Evolutionary conservation across 2,329 filamentous ascomycete genomes (phyloP).

Genomic region (Beauveria caledonica): DNA sequence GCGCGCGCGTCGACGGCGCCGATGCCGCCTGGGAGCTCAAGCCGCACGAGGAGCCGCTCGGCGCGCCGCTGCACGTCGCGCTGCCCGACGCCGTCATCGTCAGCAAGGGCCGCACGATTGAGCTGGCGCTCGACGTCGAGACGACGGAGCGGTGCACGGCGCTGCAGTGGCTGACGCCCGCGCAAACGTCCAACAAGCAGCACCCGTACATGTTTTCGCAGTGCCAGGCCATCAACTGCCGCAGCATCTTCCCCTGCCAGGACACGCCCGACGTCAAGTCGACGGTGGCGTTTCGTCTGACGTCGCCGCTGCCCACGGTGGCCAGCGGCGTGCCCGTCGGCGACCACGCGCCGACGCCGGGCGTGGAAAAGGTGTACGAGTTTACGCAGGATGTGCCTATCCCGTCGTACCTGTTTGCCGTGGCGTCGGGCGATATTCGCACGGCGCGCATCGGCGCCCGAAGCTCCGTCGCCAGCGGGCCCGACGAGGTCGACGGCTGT

Average conservation of each 20-base stretch:
- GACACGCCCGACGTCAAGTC: slow-evolving; percentile 97
- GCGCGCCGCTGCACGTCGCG: slow-evolving; percentile 60
- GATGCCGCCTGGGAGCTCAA: slow-evolving; percentile 58
- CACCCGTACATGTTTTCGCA: slow-evolving; percentile 98
- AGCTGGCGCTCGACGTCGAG: slow-evolving; percentile 58
- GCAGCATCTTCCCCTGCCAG: slow-evolving; percentile 92
- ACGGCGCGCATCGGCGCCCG: slow-evolving; percentile 80
- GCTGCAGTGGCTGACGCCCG: slow-evolving; percentile 88
- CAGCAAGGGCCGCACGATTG: slow-evolving; percentile 43
- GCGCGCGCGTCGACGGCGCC: slow-evolving; percentile 63
- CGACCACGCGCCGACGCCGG: slow-evolving; percentile 34
- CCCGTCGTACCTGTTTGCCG: slow-evolving; percentile 87
- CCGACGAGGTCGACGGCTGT: slow-evolving; percentile 74
- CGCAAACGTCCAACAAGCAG: slow-evolving; percentile 91
- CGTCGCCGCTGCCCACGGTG: slow-evolving; percentile 80
- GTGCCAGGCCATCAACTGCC: slow-evolving; percentile 91
- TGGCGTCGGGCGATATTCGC: slow-evolving; percentile 78
- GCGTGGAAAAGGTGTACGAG: slow-evolving; percentile 59
- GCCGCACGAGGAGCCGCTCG: slow-evolving; percentile 64
- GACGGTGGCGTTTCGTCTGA: slow-evolving; percentile 84
- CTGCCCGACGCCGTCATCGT: slow-evolving; percentile 44
- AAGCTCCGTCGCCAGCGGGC: slow-evolving; percentile 77
- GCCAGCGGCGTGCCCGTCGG: slow-evolving; percentile 67
- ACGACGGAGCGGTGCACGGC: slow-evolving; percentile 88
- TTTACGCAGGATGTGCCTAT: slow-evolving; percentile 92